phyloP scores from a whole-genome alignment of 768 basidiomycete species.

The Termitomyces sp. region DNA sequence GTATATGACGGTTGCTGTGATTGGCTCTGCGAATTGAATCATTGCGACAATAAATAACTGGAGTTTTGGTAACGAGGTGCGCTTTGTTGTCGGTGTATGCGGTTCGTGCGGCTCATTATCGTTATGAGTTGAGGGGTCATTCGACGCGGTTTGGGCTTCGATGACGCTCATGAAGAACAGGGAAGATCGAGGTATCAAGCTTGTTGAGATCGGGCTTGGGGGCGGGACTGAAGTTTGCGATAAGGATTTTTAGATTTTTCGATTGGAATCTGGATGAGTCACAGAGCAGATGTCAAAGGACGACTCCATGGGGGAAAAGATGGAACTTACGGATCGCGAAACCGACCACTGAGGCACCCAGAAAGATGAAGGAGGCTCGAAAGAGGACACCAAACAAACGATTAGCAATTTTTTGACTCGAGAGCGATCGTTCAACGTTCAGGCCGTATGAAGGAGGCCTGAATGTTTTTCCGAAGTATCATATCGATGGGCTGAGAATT shows the following conservation, averaged over 20 bases:
- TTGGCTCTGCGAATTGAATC: slow-evolving; percentile 31
- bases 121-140: neutral
- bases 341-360: neutral
- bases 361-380: neutral
- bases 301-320: too few species aligned
- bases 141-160: neutral
- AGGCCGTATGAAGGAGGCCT: too few species aligned
- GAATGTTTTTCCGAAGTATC: neutral
- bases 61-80: slow-evolving; percentile 31
- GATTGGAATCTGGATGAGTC: neutral
- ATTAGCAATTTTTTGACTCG: neutral
- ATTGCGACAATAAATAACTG: slow-evolving; percentile 34
- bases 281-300: neutral
- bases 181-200: neutral
- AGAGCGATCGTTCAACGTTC: too few species aligned
- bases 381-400: neutral
- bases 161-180: neutral
- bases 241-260: too few species aligned
- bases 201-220: too few species aligned
- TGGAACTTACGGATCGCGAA: neutral
- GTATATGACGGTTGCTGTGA: slow-evolving; percentile 36
- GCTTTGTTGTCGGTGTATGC: slow-evolving; percentile 1
- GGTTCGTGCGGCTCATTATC: slow-evolving; percentile 2
- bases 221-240: neutral
- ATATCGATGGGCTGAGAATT: neutral